Conservation (phyloP, 106 monocot species). For the Dioscorea zingiberensis region DNA sequence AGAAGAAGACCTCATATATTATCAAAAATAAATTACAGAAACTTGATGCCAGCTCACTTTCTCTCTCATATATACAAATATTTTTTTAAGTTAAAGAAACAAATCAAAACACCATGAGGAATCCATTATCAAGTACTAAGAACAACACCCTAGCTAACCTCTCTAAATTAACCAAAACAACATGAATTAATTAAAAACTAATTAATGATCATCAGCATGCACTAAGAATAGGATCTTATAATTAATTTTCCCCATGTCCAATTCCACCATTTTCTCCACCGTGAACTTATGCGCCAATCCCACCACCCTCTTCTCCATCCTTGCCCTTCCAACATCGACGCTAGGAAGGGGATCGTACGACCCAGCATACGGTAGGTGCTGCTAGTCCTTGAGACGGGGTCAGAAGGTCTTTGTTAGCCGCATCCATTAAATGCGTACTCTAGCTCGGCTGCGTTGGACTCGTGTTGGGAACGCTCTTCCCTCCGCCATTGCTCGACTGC, state of each 20-base stretch:
- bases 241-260: slow-evolving; percentile 88
- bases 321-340: slow-evolving; percentile 6
- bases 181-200: no score
- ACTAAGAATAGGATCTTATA: no score
- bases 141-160: no score
- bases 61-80: no score
- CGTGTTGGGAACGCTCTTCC: background rate
- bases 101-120: no score
- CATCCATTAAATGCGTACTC: slow-evolving; percentile 76
- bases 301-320: slow-evolving; percentile 78
- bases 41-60: no score
- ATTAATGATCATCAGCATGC: no score
- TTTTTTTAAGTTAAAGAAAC: no score
- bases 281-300: slow-evolving; percentile 89
- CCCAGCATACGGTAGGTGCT: slow-evolving; percentile 54
- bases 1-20: no score
- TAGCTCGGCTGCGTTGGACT: slow-evolving; percentile 21
- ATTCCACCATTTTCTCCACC: slow-evolving; percentile 94
- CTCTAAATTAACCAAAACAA: no score
- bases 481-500: slow-evolving; percentile 42
- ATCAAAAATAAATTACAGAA: no score
- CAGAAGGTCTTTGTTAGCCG: slow-evolving; percentile 55
- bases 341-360: slow-evolving; percentile 37
- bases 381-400: slow-evolving; percentile 65
- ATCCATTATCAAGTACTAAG: no score